These are phyloP conservation scores for Mortierella antarctica DNA, from an alignment of 192 early-diverging fungal species.

Conservation along the genomic window DNA sequence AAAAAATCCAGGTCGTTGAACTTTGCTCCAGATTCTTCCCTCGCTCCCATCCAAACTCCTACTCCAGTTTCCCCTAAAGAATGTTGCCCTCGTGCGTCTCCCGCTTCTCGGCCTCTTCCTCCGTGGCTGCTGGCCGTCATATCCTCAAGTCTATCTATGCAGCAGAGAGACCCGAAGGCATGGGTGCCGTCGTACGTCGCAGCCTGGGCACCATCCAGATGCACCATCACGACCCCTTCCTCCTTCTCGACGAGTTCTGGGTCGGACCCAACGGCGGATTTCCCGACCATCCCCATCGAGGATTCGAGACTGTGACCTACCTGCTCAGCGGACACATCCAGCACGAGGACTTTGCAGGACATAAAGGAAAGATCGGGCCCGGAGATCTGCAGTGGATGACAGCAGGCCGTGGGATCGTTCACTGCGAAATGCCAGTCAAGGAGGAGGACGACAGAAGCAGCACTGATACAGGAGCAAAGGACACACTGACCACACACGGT, in stretches of 20 bases:
- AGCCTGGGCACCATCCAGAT: slow-evolving; percentile 73
- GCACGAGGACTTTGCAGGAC: slow-evolving; percentile 83
- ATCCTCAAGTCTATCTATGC: slow-evolving; percentile 59
- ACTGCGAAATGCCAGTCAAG: slow-evolving; percentile 76
- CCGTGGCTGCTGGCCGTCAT: slow-evolving; percentile 23
- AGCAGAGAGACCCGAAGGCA: slow-evolving; percentile 76
- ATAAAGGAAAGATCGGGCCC: slow-evolving; percentile 73
- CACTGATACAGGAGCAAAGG: slow-evolving; percentile 52
- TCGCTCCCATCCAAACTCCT: background rate
- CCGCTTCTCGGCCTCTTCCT: slow-evolving; percentile 4
- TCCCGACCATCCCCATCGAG: slow-evolving; percentile 84
- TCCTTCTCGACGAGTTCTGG: slow-evolving; percentile 83
- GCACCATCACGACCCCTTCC: slow-evolving; percentile 88
- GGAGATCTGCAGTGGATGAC: slow-evolving; percentile 87
- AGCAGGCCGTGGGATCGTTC: slow-evolving; percentile 77
- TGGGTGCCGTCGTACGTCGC: slow-evolving; percentile 84
- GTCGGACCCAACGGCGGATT: slow-evolving; percentile 60
- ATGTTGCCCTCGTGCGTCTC: slow-evolving; percentile 9
- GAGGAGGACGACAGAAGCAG: slow-evolving; percentile 10
- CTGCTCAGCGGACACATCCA: slow-evolving; percentile 72
- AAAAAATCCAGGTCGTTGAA: background rate
- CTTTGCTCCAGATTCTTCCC: background rate
- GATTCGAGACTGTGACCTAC: slow-evolving; percentile 86
- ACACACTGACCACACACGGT: slow-evolving; percentile 44
- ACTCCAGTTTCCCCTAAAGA: background rate